phyloP scores from a whole-genome alignment of 257 asterid genomes.

The Jacaranda mimosifolia region DNA sequence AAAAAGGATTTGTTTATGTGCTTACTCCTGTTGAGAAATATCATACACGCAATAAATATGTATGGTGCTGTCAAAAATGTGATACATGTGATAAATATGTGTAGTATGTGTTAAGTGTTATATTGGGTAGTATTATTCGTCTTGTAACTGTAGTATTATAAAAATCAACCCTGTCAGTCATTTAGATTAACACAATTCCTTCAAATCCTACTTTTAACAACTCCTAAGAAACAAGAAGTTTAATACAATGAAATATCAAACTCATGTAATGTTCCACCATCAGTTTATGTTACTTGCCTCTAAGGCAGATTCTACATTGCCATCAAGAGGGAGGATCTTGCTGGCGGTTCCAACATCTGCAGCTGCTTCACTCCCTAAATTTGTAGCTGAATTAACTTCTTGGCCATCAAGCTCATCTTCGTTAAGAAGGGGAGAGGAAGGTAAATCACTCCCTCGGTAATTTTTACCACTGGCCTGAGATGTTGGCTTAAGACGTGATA shows the following conservation, averaged over 20 bases:
- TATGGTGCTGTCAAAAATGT: neutral
- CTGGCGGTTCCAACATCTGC: constrained; percentile 58
- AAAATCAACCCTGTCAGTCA: too few species aligned
- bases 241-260: constrained; percentile 32
- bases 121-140: too few species aligned
- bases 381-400: constrained; percentile 73
- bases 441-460: constrained; percentile 57
- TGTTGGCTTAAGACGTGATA: constrained; percentile 63
- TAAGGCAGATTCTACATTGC: constrained; percentile 55
- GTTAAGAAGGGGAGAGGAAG: constrained; percentile 65
- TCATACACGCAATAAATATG: too few species aligned
- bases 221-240: constrained; percentile 22
- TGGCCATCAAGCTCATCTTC: constrained; percentile 80
- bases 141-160: too few species aligned
- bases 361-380: constrained; percentile 59
- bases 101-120: too few species aligned
- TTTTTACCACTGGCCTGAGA: constrained; percentile 66
- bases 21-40: constrained; percentile 12
- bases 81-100: neutral
- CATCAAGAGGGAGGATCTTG: constrained; percentile 65
- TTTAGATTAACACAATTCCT: too few species aligned
- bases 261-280: constrained; percentile 33
- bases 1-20: constrained; percentile 6
- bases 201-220: too few species aligned
- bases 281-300: constrained; percentile 64